Base-by-base conservation (phyloP, 1,284 basidiomycete species). In the Cutaneotrichosporon spelunceum region DNA sequence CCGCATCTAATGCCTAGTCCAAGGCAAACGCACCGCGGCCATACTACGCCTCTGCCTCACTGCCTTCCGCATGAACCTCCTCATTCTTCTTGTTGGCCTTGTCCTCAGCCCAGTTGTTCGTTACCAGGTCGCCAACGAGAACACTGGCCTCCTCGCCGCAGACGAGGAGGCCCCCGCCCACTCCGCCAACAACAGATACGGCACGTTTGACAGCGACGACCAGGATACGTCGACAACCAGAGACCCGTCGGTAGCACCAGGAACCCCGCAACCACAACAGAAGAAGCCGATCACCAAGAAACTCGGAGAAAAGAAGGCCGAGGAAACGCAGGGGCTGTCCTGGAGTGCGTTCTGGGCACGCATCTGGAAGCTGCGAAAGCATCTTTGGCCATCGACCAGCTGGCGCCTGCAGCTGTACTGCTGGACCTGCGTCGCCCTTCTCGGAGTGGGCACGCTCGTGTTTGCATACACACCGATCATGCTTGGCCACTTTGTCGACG, bases 361-460 rank as follows among this genome's bases (percentile, higher is more conserved):
- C 23, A 66, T 76, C 39, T 68, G 67, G 52, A 72, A 70, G 57
- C 66, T 78, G 4, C 57, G 68, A 7, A 71, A 72, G 0, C 69
- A 70, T 53, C 71, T 78, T 16, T 78, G 76, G 76, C 76, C 76
- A 9, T 75, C 76, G 19, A 75, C 72, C 3, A 70, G 64, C 53
- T 59, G 57, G 39, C 68, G 68, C 56, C 66, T 78, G 3, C 76
- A 78, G 59, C 50, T 75, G 39, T 65, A 62, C 59, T 68, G 68
- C 30, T 56, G 69, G 19, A 49, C 70, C 34, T 73, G 70, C 34
- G 62, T 73, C n/a, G 30, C 66, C 30, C 53, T 70, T 36, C 62
- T 77, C 24, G 53, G 66, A 27, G 34, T 47, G 39, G 33, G 36
- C 7, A 47, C 42, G n/a, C 33, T 69, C n/a, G 64, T 73, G 26